Conservation (phyloP, 148 eudicot genomes). For the Fagopyrum homotropicum region DNA sequence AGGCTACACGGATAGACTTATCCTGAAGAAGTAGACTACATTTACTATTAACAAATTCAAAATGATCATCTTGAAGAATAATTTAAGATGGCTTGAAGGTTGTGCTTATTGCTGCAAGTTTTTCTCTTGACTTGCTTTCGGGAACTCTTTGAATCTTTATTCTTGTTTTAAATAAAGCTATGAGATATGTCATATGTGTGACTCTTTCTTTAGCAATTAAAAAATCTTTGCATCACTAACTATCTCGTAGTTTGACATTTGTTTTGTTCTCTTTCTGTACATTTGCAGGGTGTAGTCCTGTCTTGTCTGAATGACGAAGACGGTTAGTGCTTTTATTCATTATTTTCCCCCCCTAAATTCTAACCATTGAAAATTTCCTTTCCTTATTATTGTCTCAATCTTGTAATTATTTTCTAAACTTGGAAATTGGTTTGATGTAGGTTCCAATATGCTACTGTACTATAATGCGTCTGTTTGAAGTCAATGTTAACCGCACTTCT, state of each 20-base stretch:
- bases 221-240: background rate
- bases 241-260: background rate
- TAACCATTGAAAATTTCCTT: constrained; percentile 1
- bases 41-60: background rate
- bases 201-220: constrained; percentile 6
- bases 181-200: background rate
- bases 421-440: background rate
- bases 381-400: background rate
- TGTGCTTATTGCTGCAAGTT: background rate
- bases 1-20: background rate
- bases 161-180: background rate
- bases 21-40: background rate
- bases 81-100: background rate
- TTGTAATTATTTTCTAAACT: background rate
- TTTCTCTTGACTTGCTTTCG: background rate
- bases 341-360: background rate
- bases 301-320: constrained; percentile 28
- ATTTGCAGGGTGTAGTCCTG: constrained; percentile 55
- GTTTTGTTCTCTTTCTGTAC: background rate
- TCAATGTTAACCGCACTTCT: background rate
- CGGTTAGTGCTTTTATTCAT: constrained; percentile 30
- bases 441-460: background rate
- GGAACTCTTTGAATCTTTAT: background rate
- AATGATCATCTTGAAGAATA: background rate
- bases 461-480: background rate